Evolutionary conservation across 805 yeast genomes (phyloP).

Genomic region (Yarrowia porcina): DNA sequence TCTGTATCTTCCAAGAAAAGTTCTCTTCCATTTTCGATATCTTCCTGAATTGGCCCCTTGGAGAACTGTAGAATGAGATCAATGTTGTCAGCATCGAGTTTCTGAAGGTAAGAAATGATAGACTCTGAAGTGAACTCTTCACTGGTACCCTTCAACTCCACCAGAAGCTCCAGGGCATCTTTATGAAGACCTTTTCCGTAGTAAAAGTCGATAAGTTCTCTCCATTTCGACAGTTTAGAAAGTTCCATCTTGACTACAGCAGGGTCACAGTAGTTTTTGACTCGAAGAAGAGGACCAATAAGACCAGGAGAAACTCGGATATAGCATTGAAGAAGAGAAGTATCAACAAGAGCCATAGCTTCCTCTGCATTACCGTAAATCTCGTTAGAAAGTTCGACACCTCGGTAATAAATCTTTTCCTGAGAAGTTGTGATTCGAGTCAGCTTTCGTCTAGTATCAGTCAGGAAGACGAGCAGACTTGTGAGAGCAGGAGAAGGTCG

Average conservation of each 20-base stretch:
- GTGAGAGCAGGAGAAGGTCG: conserved; percentile 32
- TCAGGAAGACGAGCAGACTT: conserved; percentile 45
- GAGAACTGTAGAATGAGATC: conserved; percentile 58
- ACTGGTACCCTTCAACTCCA: neutral
- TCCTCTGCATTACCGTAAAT: conserved; percentile 37
- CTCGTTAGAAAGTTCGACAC: conserved; percentile 33
- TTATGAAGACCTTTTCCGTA: conserved; percentile 58
- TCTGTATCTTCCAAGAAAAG: conserved; percentile 67
- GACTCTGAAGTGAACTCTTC: conserved; percentile 5
- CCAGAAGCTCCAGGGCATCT: conserved; percentile 62
- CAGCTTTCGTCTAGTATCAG: conserved; percentile 50
- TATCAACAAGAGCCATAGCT: conserved; percentile 57
- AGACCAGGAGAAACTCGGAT: conserved; percentile 63
- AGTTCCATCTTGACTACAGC: conserved; percentile 57
- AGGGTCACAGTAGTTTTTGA: conserved; percentile 70
- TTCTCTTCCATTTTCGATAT: conserved; percentile 42
- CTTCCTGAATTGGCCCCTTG: conserved; percentile 47
- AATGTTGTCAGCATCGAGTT: conserved; percentile 40
- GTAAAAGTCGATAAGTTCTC: conserved; percentile 76
- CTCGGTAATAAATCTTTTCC: conserved; percentile 30
- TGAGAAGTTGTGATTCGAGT: conserved; percentile 33
- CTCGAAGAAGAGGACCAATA: conserved; percentile 77
- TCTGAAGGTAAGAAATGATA: conserved; percentile 30
- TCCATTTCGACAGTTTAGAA: conserved; percentile 45
- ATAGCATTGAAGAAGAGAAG: conserved; percentile 74